A percentile compares a stretch with the other conserved stretches of the same genome.
These are phyloP conservation scores for Jatropha multifida DNA, from an alignment of 441 rosid species.

Conservation along the genomic window DNA sequence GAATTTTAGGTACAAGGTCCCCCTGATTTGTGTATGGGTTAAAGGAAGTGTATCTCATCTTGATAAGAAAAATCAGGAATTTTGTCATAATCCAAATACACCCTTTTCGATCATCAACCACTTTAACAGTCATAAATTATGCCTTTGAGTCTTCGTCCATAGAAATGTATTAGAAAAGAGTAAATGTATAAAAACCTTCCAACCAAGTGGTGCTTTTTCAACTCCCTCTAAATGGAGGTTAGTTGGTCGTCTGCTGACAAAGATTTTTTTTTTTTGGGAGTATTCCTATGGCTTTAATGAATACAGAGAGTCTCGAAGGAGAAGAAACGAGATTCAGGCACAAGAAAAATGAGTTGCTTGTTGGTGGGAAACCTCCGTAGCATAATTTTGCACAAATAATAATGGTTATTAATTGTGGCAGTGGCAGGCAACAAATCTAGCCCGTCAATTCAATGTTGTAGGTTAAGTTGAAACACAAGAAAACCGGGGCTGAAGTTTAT, in stretches of 20 bases:
- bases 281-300: not conserved
- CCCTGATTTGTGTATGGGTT: conserved; percentile 14
- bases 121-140: too few species aligned
- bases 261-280: not conserved
- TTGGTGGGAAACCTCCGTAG: not conserved
- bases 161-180: too few species aligned
- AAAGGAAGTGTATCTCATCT: conserved; percentile 19
- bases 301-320: not conserved
- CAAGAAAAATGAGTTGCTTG: not conserved
- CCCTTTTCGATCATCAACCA: not conserved
- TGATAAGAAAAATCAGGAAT: conserved; percentile 18
- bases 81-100: not conserved
- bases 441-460: conserved; percentile 10
- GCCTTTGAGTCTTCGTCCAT: too few species aligned
- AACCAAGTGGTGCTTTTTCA: too few species aligned
- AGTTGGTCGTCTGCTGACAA: not conserved
- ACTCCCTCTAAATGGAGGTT: too few species aligned
- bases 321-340: not conserved
- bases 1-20: conserved; percentile 12
- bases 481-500: not conserved
- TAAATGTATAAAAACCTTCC: too few species aligned
- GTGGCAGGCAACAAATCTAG: conserved; percentile 10
- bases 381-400: not conserved
- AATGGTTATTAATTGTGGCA: not conserved
- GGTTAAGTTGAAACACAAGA: not conserved